phyloP scores from a whole-genome alignment of 108 stramenopile genomes.

The Skeletonema marinoi region DNA sequence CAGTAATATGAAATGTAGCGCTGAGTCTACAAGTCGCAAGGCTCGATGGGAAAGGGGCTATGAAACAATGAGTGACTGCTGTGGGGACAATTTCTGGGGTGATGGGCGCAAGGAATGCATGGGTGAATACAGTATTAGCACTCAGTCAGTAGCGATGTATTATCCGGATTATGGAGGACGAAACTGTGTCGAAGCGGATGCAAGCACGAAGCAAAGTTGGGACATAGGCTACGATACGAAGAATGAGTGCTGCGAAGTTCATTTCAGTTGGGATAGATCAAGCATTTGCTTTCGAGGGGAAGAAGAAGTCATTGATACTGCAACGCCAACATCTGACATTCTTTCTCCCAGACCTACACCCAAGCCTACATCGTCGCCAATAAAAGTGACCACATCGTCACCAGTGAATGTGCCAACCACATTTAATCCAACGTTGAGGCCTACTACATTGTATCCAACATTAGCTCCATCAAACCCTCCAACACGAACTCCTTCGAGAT shows the following conservation, averaged over 20 bases:
- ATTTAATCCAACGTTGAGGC: background rate
- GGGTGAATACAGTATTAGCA: background rate
- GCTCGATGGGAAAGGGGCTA: slow-evolving; percentile 18
- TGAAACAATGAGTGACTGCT: slow-evolving; percentile 21
- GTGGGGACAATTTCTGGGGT: slow-evolving; percentile 17
- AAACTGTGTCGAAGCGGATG: background rate
- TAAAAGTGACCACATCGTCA: background rate
- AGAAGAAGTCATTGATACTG: background rate
- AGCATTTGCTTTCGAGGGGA: background rate
- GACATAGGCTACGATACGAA: slow-evolving; percentile 1
- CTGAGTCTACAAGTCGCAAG: slow-evolving; percentile 1
- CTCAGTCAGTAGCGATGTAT: background rate
- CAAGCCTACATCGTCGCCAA: background rate
- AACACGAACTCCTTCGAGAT: background rate
- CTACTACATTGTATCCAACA: slow-evolving; percentile 7
- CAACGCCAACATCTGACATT: background rate
- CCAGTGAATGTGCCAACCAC: background rate
- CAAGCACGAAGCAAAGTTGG: background rate
- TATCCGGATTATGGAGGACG: slow-evolving; percentile 8
- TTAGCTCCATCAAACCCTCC: slow-evolving; percentile 6
- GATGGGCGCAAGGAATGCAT: slow-evolving; percentile 3
- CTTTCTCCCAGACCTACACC: background rate
- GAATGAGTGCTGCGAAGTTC: slow-evolving; percentile 6
- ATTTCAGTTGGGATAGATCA: slow-evolving; percentile 12
- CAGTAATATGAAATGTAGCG: background rate